These are phyloP conservation scores for Elongisporangium prolatum DNA, from an alignment of 352 stramenopile species.

Conservation along the genomic window DNA sequence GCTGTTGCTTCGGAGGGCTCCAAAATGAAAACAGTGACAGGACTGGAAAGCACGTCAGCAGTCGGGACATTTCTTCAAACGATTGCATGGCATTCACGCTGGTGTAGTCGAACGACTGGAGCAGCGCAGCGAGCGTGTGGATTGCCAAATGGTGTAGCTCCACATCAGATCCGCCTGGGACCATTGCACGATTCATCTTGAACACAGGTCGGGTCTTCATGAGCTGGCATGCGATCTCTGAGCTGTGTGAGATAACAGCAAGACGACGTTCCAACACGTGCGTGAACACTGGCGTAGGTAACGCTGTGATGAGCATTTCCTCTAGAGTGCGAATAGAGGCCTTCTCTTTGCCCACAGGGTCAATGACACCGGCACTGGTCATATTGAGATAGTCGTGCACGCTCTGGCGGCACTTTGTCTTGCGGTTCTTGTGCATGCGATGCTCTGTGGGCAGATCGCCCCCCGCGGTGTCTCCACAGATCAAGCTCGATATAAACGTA, in stretches of 20 bases:
- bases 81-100: slow-evolving; percentile 38
- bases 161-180: slow-evolving; percentile 32
- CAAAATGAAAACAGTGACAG: slow-evolving; percentile 84
- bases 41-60: slow-evolving; percentile 68
- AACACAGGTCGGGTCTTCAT: slow-evolving; percentile 46
- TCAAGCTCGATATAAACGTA: slow-evolving; percentile 69
- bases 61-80: slow-evolving; percentile 74
- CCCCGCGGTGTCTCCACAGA: slow-evolving; percentile 65
- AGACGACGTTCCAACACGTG: slow-evolving; percentile 72
- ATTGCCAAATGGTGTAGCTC: slow-evolving; percentile 84
- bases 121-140: slow-evolving; percentile 64
- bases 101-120: slow-evolving; percentile 69
- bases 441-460: slow-evolving; percentile 81
- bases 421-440: slow-evolving; percentile 83
- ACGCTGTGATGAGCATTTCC: slow-evolving; percentile 70
- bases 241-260: slow-evolving; percentile 80
- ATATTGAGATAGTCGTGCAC: slow-evolving; percentile 79
- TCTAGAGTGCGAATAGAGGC: slow-evolving; percentile 70
- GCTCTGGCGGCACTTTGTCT: slow-evolving; percentile 76
- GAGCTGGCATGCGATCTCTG: slow-evolving; percentile 46
- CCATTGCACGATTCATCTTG: slow-evolving; percentile 30
- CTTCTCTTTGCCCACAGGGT: slow-evolving; percentile 69
- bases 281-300: slow-evolving; percentile 77
- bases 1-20: slow-evolving; percentile 63
- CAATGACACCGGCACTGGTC: slow-evolving; percentile 74